Base-by-base conservation (phyloP, 768 basidiomycete species). In the Gelatoporia subvermispora region DNA sequence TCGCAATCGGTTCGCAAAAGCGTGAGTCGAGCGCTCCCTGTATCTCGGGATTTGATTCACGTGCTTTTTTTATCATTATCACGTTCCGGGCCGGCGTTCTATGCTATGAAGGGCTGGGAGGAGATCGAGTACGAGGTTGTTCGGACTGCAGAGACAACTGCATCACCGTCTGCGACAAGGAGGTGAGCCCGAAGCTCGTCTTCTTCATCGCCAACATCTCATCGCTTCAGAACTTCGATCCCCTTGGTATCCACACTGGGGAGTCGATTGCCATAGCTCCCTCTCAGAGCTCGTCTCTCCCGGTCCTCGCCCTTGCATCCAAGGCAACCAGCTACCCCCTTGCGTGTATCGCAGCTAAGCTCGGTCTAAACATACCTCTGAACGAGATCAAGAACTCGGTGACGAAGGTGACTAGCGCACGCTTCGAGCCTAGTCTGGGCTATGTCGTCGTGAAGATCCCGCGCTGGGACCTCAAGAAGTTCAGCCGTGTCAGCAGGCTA, bases 91-190 rank as follows among this genome's bases (percentile, higher is more conserved):
- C n/a, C n/a, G n/a, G n/a, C n/a, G n/a, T n/a, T n/a, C n/a, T n/a
- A n/a, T n/a, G n/a, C n/a, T n/a, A 98, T 98, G 95, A 98, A 98
- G 71, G 95, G 95, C 2, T 99, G 95, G 95, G 98, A 99, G 71
- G 95, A 99, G 74, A 95, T 99, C 56, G 95, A 99, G 72, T 99
- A 99, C 59, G 95, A 99, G 65, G 95, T 99, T 43, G 95, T 98
- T 10, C 79, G 95, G 95, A 99, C 68, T 97, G 93, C 72, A 78
- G 90, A 53, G 91, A 98, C 64, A 99, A 99, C 65, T 98, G 95
- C 65, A 98, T 98, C 71, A 95, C 94, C 1, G 95, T 98, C 54
- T 99, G 95, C 72, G 98, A 99, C 73, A 99, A 98, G 95, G 95
- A 99, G 89, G 94, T 93, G 41, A 49, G 86, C 64, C 9, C n/a